These are phyloP conservation scores for Alternaria postmessia DNA, from an alignment of 2,329 filamentous ascomycete species.

Conservation along the genomic window DNA sequence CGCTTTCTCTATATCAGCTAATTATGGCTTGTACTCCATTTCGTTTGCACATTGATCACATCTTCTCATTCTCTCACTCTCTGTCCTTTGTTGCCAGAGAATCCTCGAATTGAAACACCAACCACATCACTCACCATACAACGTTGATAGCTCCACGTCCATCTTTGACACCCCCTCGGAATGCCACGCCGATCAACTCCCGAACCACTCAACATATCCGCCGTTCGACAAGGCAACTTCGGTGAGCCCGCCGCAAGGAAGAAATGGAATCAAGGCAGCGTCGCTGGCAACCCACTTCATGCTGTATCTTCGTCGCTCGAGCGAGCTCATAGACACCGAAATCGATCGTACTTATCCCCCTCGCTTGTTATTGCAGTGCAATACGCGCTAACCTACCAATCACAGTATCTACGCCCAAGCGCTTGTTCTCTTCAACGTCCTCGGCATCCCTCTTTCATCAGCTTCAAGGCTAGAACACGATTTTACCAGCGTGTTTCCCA, in stretches of 20 bases:
- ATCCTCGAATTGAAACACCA: neutral
- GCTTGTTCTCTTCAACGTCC: conserved; percentile 35
- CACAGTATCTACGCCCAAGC: conserved; percentile 28
- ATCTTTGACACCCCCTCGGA: neutral
- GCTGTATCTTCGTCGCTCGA: neutral
- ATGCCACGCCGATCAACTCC: neutral
- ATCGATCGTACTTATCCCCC: neutral
- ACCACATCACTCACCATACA: neutral
- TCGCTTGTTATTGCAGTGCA: neutral
- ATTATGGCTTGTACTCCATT: neutral
- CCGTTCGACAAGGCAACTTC: neutral
- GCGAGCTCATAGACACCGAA: neutral
- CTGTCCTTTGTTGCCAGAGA: neutral
- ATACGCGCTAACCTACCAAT: neutral
- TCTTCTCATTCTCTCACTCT: neutral
- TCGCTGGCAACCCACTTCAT: neutral
- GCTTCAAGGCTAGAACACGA: conserved; percentile 34
- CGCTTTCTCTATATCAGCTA: neutral
- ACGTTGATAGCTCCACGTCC: neutral
- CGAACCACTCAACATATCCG: neutral
- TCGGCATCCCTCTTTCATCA: conserved; percentile 36
- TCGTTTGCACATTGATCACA: neutral
- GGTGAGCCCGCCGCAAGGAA: neutral
- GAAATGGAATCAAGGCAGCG: neutral
- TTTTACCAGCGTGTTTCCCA: conserved; percentile 22